These are phyloP conservation scores for Schizothecium vesticola DNA, from an alignment of 495 filamentous ascomycete species.

Conservation along the genomic window DNA sequence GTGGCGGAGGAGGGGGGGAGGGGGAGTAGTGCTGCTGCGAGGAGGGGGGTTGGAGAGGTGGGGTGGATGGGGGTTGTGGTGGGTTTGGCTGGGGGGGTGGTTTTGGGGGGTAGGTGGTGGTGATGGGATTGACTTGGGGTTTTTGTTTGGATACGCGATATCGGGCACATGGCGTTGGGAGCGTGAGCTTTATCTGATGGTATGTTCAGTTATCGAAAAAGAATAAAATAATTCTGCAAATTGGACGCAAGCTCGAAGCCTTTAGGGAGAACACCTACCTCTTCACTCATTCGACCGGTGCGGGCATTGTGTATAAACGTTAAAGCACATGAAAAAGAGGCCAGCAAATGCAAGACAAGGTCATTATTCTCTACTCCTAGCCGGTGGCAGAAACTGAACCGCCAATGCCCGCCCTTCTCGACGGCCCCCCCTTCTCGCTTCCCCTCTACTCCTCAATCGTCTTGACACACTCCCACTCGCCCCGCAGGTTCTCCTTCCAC, in stretches of 20 bases:
- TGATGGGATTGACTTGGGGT: background rate
- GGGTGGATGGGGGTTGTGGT: background rate
- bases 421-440: background rate
- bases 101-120: background rate
- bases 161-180: background rate
- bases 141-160: background rate
- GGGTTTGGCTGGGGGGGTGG: background rate
- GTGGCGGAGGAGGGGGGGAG: background rate
- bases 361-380: constrained; percentile 3
- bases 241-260: too few species aligned
- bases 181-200: background rate
- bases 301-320: background rate
- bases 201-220: background rate
- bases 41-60: background rate
- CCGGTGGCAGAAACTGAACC: background rate
- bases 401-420: constrained; percentile 9
- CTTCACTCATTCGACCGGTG: background rate
- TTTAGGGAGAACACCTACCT: background rate
- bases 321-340: background rate
- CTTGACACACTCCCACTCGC: constrained; percentile 91
- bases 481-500: constrained; percentile 77
- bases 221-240: too few species aligned
- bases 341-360: background rate
- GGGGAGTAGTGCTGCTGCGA: background rate
- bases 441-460: constrained; percentile 78